A percentile compares a stretch with the other conserved stretches of the same genome.
Evolutionary conservation across 345 rosid species (phyloP).

Genomic region (Citrus cavaleriei): DNA sequence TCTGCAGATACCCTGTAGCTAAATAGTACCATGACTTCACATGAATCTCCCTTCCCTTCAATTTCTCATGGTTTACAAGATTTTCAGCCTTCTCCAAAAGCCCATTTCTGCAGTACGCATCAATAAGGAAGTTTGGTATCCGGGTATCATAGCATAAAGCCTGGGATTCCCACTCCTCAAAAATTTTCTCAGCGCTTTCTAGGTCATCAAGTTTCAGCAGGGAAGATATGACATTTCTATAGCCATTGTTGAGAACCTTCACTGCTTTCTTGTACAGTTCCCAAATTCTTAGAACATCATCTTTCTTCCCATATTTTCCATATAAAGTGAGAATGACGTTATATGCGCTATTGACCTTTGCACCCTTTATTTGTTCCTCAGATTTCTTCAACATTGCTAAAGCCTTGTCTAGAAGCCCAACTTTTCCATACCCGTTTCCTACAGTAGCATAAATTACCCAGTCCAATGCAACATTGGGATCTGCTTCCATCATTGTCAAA

Average conservation of each 20-base stretch:
- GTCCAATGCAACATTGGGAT: constrained; percentile 15
- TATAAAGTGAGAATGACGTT: constrained; percentile 26
- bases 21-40: constrained; percentile 24
- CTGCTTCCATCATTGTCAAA: constrained; percentile 26
- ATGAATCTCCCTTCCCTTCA: constrained; percentile 26
- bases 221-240: constrained; percentile 17
- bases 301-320: constrained; percentile 32
- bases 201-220: constrained; percentile 38
- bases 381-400: constrained; percentile 25
- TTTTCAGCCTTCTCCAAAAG: constrained; percentile 31
- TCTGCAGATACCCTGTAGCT: constrained; percentile 18
- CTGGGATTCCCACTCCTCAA: constrained; percentile 37
- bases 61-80: constrained; percentile 6
- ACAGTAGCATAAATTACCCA: constrained; percentile 12
- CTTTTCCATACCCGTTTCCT: constrained; percentile 24
- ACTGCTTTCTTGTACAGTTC: constrained; percentile 21
- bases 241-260: constrained; percentile 20
- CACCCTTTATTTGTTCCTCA: constrained; percentile 21
- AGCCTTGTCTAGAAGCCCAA: constrained; percentile 28
- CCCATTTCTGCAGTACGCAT: constrained; percentile 27
- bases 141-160: background rate
- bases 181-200: constrained; percentile 35
- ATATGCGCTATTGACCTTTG: background rate
- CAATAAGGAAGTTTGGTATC: constrained; percentile 26
- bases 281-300: constrained; percentile 44